Evolutionary conservation across 441 rosid genomes (phyloP).

Genomic region (Gossypium armourianum): DNA sequence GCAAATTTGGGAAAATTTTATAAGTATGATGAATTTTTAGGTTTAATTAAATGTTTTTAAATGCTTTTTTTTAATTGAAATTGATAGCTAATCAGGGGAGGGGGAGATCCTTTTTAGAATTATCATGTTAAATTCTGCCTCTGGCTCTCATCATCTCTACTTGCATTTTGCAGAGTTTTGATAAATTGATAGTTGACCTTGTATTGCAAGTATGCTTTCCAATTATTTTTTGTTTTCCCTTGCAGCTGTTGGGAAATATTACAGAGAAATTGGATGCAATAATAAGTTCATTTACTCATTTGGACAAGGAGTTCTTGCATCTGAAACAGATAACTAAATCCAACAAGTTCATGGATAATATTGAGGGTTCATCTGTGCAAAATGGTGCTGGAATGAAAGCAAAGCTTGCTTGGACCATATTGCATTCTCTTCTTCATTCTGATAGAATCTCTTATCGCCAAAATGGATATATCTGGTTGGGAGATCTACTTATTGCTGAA

Average conservation of each 20-base stretch:
- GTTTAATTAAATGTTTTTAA: no score
- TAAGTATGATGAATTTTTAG: no score
- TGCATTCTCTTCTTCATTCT: constrained; percentile 96
- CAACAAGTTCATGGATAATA: constrained; percentile 52
- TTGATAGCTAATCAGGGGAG: neutral
- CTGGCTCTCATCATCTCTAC: neutral
- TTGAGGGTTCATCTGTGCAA: constrained; percentile 32
- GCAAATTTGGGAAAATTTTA: no score
- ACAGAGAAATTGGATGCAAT: constrained; percentile 68
- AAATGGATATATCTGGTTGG: constrained; percentile 90
- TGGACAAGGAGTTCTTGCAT: constrained; percentile 77
- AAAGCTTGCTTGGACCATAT: constrained; percentile 71
- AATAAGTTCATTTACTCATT: constrained; percentile 75
- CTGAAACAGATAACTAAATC: constrained; percentile 68
- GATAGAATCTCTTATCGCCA: constrained; percentile 65
- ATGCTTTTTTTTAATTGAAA: neutral
- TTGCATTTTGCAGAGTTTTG: neutral
- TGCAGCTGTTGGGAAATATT: constrained; percentile 74
- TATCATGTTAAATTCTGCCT: neutral
- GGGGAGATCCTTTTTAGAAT: neutral
- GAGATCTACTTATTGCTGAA: constrained; percentile 85
- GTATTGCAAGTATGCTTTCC: neutral
- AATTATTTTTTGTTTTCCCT: constrained; percentile 15
- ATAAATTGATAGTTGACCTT: neutral
- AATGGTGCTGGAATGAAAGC: constrained; percentile 41